Evolutionary conservation across 2,329 filamentous ascomycete genomes (phyloP), one percentile per base, ranked within the genome.

Genomic region (Aspergillus transmontanensis): DNA sequence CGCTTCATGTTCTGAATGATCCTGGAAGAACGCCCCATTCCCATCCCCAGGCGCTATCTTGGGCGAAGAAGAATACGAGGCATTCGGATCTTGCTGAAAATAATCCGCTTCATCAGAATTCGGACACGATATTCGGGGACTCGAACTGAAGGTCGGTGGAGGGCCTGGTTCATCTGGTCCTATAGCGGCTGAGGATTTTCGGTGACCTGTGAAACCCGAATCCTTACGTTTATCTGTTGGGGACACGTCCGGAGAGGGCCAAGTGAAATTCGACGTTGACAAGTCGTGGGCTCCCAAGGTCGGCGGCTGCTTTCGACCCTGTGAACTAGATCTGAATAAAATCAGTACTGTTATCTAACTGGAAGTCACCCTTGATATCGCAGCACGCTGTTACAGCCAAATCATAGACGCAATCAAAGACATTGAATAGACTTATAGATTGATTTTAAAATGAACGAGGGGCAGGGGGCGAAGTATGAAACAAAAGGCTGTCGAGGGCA

Each of bases 1-100:
- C 14, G 74, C 73, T 68, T 79, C 76, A n/a, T 75, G 72, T 58
- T 79, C 77, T 11, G 78, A 78, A 50, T 66, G 68, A 32, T 80
- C 76, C 55, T 79, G 73, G 58, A 78, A 75, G 59, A 79, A 79
- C 1, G 75, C 78, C 36, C 75, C 74, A 51, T 65, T 73, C 34
- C 61, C 69, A 59, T 73, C 75, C 39, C 57, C 68, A n/a, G 67
- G 71, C n/a, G 61, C 68, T 64, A 67, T 71, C 50, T 62, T 71
- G 12, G 68, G 72, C 26, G 67, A 70, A 46, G 75, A 71, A 28
- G 72, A 68, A 70, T 73, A 75, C 11, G 75, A 73, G 23, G 72
- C 71, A 54, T 78, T 74, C 7, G 73, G 68, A 14, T 75, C 72
- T 41, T 60, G 64, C 23, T 67, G 60, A n/a, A 60, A 65, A 59